Evolutionary conservation across 805 yeast genomes (phyloP), one percentile per base, ranked within the genome.

Genomic region (Kuraishia molischiana): DNA sequence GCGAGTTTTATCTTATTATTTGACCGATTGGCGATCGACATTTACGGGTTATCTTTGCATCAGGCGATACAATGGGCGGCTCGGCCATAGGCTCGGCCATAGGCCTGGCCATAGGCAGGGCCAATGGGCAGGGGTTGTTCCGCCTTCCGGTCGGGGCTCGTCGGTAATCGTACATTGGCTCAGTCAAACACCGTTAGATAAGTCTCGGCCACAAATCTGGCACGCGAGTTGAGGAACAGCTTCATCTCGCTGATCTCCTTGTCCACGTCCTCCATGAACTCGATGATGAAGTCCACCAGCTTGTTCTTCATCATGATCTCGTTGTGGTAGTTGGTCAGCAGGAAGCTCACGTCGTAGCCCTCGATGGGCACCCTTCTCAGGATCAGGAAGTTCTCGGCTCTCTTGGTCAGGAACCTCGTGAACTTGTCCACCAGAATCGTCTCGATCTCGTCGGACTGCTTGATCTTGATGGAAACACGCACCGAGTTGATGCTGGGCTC

Each of bases 211-310:
- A 87, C 94, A 44, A 86, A 90, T 67, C 98, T 82, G 11, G 98
- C 98, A 56, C 98, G 77, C 11, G 98, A 96, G 55, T 92, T 92
- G 58, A 92, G 74, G 59, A 90, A 92, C 59, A 92, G 72, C 63
- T 92, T 92, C 95, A 92, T 92, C 59, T 92, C 98, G 61, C 96
- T 85, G 54, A 92, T 92, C 61, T 92, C 98, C 66, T 87, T 90
- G 61, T 92, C 98, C 15, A 92, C 98, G 54, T 89, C 98, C 61
- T 92, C 97, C 97, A 92, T 89, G 59, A 92, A 92, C 64, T 92
- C 97, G 49, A 92, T 86, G 49, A 92, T 89, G 59, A 92, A 92
- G 60, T 92, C 98, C 32, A 92, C 95, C 50, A 92, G 72, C 62
- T 92, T 92, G 51, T 82, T 89, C 64, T 92, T 90, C 64, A 89